Evolutionary conservation across 805 yeast species (phyloP), one percentile per base, ranked within the genome.

Genomic region (Wickerhamiella sergipiensis): DNA sequence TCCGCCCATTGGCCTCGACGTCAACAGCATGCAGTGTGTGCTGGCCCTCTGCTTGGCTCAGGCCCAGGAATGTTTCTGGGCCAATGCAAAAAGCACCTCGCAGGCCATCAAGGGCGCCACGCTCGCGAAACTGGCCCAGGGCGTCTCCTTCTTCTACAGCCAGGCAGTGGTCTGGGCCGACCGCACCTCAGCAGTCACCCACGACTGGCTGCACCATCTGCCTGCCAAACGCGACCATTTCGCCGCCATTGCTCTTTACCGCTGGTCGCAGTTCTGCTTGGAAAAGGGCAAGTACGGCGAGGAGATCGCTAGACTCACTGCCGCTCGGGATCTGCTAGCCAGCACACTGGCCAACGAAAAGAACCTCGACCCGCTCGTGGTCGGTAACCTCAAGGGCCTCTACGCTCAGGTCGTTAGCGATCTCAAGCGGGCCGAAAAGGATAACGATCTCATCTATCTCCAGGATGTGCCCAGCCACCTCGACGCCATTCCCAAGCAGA

Each of bases 21-120:
- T 52, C 1, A 71, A 72, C 12, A 77, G 85, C 0, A 59, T 83
- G 9, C 65, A 68, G 12, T 69, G 80, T 17, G 66, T 88, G 49
- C 65, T 72, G 38, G 57, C 62, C 12, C 60, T 87, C 36, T 76
- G 77, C 77, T 61, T 84, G 40, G 92, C 95, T 0, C 95, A 86
- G 59, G 92, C 95, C 0, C 95, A 88, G 64, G 96, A 89, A 61
- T 73, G 79, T 12, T 78, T 83, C 48, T 88, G 96, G 95, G 79
- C 76, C 46, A 80, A 81, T 58, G 87, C 95, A 0, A 64, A 71
- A 0, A 63, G 66, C 17, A 68, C 65, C 21, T 67, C 70, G 12
- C 29, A 45, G 22, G 60, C 77, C 58, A 12, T 29, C 33, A 83
- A 80, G 57, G 79, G 83, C 59, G 68, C 81, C 0, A 68, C 79